Evolutionary conservation across 345 rosid genomes (phyloP).

Genomic region (Brassica rapa): DNA sequence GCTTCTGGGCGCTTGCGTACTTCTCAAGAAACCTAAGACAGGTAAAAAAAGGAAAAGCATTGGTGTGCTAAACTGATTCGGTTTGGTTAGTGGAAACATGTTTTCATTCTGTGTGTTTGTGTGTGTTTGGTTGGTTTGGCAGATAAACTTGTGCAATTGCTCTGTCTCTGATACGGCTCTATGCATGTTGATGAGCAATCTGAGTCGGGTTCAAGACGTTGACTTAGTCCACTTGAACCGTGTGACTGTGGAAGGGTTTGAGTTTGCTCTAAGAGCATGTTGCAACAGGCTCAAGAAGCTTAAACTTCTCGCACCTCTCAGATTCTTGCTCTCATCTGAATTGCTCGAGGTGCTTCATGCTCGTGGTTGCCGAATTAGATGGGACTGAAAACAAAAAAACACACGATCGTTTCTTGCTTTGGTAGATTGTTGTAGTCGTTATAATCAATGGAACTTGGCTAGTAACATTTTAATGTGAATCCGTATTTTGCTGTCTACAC

Average conservation of each 20-base stretch:
- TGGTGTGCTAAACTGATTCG: neutral
- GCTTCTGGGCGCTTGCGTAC: conserved; percentile 77
- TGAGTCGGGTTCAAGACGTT: conserved; percentile 82
- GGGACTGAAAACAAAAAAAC: conserved; percentile 54
- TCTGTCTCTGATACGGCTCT: conserved; percentile 44
- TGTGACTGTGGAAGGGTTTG: conserved; percentile 74
- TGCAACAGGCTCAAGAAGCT: conserved; percentile 77
- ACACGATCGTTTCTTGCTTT: neutral
- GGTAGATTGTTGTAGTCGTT: neutral
- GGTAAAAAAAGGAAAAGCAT: conserved; percentile 45
- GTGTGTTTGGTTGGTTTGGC: conserved; percentile 43
- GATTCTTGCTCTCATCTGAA: conserved; percentile 71
- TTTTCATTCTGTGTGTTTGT: neutral
- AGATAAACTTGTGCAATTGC: conserved; percentile 84
- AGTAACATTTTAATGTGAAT: neutral
- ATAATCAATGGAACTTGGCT: neutral
- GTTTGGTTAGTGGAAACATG: neutral
- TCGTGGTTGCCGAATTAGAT: conserved; percentile 77
- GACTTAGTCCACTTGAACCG: conserved; percentile 69
- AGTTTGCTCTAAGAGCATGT: conserved; percentile 70
- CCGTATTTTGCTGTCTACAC: neutral
- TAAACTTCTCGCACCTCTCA: conserved; percentile 65
- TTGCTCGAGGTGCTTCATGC: conserved; percentile 61
- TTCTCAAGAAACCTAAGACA: conserved; percentile 73
- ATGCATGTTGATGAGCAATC: conserved; percentile 77